phyloP scores from a whole-genome alignment of 2,329 filamentous ascomycete genomes.

The Hymenotorrendiella dingleyae region DNA sequence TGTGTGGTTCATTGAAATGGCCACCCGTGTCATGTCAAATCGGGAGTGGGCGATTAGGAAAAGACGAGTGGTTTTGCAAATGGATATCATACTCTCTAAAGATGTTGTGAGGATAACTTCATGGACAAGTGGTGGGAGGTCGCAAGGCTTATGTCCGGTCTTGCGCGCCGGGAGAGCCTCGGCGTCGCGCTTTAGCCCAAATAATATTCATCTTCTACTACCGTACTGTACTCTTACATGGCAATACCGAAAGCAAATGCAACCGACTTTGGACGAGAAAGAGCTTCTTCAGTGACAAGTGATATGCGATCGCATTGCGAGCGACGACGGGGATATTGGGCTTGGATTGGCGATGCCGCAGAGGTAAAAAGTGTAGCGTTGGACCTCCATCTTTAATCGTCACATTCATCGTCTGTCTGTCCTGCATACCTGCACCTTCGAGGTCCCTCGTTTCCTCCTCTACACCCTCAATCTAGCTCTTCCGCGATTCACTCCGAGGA shows the following conservation, averaged over 20 bases:
- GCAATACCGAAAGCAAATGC: constrained; percentile 26
- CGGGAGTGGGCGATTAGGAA: too few species aligned
- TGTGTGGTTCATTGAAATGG: too few species aligned
- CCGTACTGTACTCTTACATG: constrained; percentile 26
- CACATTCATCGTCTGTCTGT: constrained; percentile 13
- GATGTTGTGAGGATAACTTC: too few species aligned
- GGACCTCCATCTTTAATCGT: constrained; percentile 14
- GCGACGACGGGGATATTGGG: constrained; percentile 13
- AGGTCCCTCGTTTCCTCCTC: constrained; percentile 10
- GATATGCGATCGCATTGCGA: constrained; percentile 22
- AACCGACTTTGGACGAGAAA: constrained; percentile 18
- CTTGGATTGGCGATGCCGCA: constrained; percentile 17
- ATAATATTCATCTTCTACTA: constrained; percentile 17
- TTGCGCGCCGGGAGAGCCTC: too few species aligned
- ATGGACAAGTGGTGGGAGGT: too few species aligned
- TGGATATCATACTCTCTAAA: too few species aligned
- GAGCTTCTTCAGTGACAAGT: constrained; percentile 21
- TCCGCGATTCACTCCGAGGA: constrained; percentile 14
- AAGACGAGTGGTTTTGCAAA: too few species aligned
- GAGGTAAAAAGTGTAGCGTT: constrained; percentile 16
- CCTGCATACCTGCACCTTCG: background rate
- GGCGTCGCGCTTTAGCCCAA: too few species aligned
- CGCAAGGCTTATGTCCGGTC: too few species aligned
- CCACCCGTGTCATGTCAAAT: too few species aligned
- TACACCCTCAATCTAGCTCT: constrained; percentile 8